phyloP scores from a whole-genome alignment of 352 stramenopile species.

The Globisporangium recalcitrans region DNA sequence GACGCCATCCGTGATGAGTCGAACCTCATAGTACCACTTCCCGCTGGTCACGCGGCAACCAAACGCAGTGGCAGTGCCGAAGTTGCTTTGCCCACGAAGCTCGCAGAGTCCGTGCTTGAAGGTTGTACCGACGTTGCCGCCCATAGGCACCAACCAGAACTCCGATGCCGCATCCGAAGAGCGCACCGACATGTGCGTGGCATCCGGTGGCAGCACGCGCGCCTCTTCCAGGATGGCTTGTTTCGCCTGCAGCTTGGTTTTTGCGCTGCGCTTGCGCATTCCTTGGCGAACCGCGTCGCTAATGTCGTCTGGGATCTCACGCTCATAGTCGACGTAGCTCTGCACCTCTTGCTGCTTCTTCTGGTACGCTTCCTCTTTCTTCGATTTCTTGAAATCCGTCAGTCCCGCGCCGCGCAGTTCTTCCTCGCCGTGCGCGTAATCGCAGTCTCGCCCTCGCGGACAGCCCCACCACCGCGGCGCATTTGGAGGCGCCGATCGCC shows the following conservation, averaged over 20 bases:
- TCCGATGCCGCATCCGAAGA: constrained; percentile 22
- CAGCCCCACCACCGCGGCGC: constrained; percentile 80
- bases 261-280: constrained; percentile 42
- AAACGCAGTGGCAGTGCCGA: constrained; percentile 62
- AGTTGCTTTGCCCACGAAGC: constrained; percentile 67
- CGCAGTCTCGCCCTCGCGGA: constrained; percentile 69
- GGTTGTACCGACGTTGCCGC: constrained; percentile 34
- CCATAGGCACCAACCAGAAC: constrained; percentile 42
- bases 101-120: constrained; percentile 74
- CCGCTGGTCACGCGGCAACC: constrained; percentile 41
- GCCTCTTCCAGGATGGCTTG: constrained; percentile 15
- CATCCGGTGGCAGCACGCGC: constrained; percentile 28
- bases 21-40: constrained; percentile 91
- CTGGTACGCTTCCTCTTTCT: constrained; percentile 49
- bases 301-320: constrained; percentile 57
- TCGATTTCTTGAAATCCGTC: constrained; percentile 64
- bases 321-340: constrained; percentile 72
- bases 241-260: constrained; percentile 12
- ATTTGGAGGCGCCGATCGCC: constrained; percentile 28
- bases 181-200: constrained; percentile 28
- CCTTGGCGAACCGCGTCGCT: constrained; percentile 64
- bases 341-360: constrained; percentile 62
- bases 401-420: constrained; percentile 62
- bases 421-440: constrained; percentile 81
- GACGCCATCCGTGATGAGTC: constrained; percentile 82